Percentiles rank a stretch among this genome's conserved stretches.
phyloP scores from a whole-genome alignment of 257 asterid species.

The Primulina eburnea region DNA sequence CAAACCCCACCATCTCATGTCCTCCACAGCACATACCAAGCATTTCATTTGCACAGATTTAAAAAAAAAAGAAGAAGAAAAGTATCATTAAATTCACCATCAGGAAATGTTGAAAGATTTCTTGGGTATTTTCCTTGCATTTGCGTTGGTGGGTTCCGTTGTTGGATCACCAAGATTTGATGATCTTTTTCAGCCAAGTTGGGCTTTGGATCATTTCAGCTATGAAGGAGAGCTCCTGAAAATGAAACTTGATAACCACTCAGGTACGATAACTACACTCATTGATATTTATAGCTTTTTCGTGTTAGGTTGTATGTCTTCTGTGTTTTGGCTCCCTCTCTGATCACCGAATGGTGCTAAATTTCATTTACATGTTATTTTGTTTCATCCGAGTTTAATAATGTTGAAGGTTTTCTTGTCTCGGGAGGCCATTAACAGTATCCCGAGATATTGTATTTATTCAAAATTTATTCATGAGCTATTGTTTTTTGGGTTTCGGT shows the following conservation, averaged over 20 bases:
- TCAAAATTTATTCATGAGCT: background rate
- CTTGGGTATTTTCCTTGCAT: slow-evolving; percentile 21
- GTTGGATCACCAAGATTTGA: slow-evolving; percentile 50
- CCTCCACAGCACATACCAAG: background rate
- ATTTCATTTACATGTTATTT: too few relatives aligned
- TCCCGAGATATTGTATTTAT: background rate
- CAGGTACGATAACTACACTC: slow-evolving; percentile 42
- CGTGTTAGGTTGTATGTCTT: too few relatives aligned
- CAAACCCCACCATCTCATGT: background rate
- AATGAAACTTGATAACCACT: slow-evolving; percentile 67
- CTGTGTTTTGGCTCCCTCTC: too few relatives aligned
- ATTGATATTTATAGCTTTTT: background rate
- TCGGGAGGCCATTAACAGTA: background rate
- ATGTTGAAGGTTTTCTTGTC: too few relatives aligned
- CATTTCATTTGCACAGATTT: too few relatives aligned
- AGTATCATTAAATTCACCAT: too few relatives aligned
- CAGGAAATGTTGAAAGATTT: slow-evolving; percentile 17
- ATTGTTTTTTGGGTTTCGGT: background rate
- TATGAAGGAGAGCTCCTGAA: slow-evolving; percentile 61
- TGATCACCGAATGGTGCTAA: too few relatives aligned
- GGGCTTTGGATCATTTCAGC: slow-evolving; percentile 69
- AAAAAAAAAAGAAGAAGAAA: background rate
- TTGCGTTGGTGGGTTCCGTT: slow-evolving; percentile 30
- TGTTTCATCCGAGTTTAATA: background rate
- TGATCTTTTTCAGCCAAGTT: slow-evolving; percentile 61